These are phyloP conservation scores for rapeseed (Brassica napus) DNA, from an alignment of 345 rosid genomes.

Conservation along the genomic window DNA sequence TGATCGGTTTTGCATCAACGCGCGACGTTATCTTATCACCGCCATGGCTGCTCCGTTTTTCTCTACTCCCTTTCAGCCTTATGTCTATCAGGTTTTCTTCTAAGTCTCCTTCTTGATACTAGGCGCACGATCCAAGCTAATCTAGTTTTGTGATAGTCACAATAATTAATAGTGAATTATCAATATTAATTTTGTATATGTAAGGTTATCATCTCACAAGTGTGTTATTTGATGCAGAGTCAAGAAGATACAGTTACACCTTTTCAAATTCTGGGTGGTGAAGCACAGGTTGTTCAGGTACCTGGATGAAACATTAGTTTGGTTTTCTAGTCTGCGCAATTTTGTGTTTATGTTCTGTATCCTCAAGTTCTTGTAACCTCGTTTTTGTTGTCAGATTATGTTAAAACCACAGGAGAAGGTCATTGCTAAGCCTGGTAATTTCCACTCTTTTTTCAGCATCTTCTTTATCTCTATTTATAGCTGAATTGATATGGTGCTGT, in stretches of 20 bases:
- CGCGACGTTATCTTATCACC: neutral
- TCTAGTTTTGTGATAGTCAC: neutral
- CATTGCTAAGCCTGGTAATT: constrained; percentile 44
- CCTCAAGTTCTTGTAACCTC: neutral
- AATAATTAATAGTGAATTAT: no score
- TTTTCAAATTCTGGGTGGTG: constrained; percentile 97
- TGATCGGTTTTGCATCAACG: neutral
- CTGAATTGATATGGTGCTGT: neutral
- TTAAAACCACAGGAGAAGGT: constrained; percentile 86
- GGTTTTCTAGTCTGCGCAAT: no score
- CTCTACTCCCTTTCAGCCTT: constrained; percentile 97
- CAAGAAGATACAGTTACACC: constrained; percentile 73
- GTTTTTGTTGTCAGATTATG: constrained; percentile 66
- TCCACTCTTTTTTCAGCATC: neutral
- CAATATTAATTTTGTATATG: no score
- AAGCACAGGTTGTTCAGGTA: constrained; percentile 98
- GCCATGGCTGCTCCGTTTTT: constrained; percentile 97
- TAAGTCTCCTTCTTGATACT: neutral
- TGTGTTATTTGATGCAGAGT: neutral
- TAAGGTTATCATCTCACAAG: no score
- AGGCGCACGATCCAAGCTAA: neutral
- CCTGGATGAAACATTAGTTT: neutral
- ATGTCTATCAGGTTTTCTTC: constrained; percentile 79
- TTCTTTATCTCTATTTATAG: neutral
- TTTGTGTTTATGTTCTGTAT: neutral